Percentiles rank a stretch among this genome's conserved stretches.
Evolutionary conservation across 352 stramenopile species (phyloP).

Genomic region (Phytophthora pluvialis): DNA sequence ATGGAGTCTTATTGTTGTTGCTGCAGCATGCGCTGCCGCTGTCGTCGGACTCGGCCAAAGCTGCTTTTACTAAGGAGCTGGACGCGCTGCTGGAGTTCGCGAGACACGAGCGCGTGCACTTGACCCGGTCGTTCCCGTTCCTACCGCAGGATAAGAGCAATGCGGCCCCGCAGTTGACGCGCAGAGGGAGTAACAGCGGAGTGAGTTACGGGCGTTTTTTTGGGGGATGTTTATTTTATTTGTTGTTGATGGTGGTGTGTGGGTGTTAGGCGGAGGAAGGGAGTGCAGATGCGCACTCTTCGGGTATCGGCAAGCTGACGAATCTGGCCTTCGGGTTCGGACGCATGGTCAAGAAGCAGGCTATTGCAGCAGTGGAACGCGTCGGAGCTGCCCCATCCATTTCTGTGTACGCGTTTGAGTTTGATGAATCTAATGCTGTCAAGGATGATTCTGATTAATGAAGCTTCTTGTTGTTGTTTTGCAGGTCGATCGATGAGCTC

Average conservation of each 20-base stretch:
- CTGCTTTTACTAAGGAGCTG: conserved; percentile 61
- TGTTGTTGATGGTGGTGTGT: not conserved
- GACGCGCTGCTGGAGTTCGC: conserved; percentile 62
- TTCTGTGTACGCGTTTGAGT: conserved; percentile 45
- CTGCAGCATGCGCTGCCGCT: conserved; percentile 60
- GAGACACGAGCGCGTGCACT: conserved; percentile 49
- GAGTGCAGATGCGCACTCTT: conserved; percentile 15
- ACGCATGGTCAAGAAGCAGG: conserved; percentile 87
- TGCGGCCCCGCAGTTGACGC: conserved; percentile 11
- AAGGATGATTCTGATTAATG: not conserved
- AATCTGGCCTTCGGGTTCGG: conserved; percentile 85
- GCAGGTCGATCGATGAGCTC: conserved; percentile 60
- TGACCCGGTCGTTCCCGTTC: conserved; percentile 72
- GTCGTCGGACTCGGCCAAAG: conserved; percentile 50
- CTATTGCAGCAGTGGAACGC: conserved; percentile 80
- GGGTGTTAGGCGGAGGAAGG: conserved; percentile 28
- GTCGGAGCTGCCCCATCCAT: conserved; percentile 65
- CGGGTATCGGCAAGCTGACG: conserved; percentile 72
- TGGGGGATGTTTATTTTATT: too few relatives aligned
- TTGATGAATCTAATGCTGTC: not conserved
- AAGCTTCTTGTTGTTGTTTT: not conserved
- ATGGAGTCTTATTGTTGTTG: not conserved
- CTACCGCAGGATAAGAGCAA: conserved; percentile 40
- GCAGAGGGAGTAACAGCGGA: conserved; percentile 16
- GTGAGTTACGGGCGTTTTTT: conserved; percentile 12